Evolutionary conservation across 768 basidiomycete species (phyloP), one percentile per base, ranked within the genome.

Genomic region (Psilocybe cyanescens): DNA sequence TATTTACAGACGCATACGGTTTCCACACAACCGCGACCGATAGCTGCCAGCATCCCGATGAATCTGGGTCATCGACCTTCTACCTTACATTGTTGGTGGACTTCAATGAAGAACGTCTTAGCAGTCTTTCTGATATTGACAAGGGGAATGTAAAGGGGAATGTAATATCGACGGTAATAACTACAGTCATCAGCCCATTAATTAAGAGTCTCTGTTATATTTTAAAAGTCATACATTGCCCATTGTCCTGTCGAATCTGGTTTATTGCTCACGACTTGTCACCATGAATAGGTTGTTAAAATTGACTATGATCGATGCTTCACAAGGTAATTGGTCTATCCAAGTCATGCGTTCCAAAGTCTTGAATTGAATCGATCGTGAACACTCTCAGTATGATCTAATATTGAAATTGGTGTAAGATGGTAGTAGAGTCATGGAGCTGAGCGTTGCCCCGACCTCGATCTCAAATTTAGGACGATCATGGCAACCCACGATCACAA

Each of bases 1-100:
- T 62, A 62, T 58, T 62, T 58, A 47, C 44, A 62, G 50, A 62
- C 41, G n/a, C 41, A 62, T 62, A 62, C 56, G 61, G 61, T 62
- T 33, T 62, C 61, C 55, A 58, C 35, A 11, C 56, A 39, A 57
- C 45, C 56, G 28, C 31, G 56, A n/a, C 37, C 39, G 49, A 52
- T 24, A 37, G 24, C 8, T 24, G 16, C 24, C 24, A 17, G 57
- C 19, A n/a, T 53, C 51, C 29, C 29, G 35, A 31, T 37, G 1
- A 30, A 53, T 17, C 31, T 30, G 41, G 37, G 14, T 44, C 41
- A 12, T 12, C 14, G 41, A 28, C 49, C 48, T 17, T 50, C 37
- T n/a, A 35, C 8, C 8, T 12, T n/a, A 49, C 37, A 29, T 39
- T 19, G 9, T 17, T 44, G 41, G 41, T 14, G 41, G 14, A 44